Conservation (phyloP, 1,284 basidiomycete genomes). For the Waitea zeae region DNA sequence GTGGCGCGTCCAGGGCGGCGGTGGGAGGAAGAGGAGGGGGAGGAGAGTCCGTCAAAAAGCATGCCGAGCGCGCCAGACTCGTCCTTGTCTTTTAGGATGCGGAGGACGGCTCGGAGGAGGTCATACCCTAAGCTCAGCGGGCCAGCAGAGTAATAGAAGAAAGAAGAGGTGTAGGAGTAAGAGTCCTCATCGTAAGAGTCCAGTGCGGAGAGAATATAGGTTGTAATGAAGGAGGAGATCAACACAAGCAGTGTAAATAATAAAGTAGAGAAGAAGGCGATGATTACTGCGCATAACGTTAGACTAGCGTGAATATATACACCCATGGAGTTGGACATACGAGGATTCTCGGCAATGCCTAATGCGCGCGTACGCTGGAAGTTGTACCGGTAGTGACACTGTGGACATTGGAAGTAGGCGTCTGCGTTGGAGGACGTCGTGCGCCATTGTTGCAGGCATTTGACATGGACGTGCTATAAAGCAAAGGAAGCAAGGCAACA, state of each 20-base stretch:
- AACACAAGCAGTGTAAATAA: slow-evolving; percentile 54
- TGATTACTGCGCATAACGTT: slow-evolving; percentile 26
- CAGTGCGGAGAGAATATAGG: slow-evolving; percentile 38
- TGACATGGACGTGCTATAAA: slow-evolving; percentile 52
- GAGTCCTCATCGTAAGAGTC: slow-evolving; percentile 8
- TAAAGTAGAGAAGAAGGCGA: slow-evolving; percentile 43
- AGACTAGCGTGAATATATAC: neutral
- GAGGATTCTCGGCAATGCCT: slow-evolving; percentile 57
- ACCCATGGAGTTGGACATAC: slow-evolving; percentile 19
- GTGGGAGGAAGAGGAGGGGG: neutral
- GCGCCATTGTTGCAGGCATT: slow-evolving; percentile 60
- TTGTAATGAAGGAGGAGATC: slow-evolving; percentile 53
- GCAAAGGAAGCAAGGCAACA: slow-evolving; percentile 7
- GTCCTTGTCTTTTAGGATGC: slow-evolving; percentile 47
- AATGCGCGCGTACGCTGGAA: slow-evolving; percentile 48
- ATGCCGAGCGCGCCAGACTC: slow-evolving; percentile 27
- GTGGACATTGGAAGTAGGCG: slow-evolving; percentile 59
- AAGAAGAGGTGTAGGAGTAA: slow-evolving; percentile 18
- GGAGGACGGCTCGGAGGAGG: slow-evolving; percentile 43
- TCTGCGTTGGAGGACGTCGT: slow-evolving; percentile 32
- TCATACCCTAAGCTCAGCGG: slow-evolving; percentile 44
- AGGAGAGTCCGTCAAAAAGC: too few species aligned
- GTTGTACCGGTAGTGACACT: slow-evolving; percentile 59
- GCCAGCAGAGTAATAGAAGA: slow-evolving; percentile 29
- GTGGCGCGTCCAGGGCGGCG: neutral